These are phyloP conservation scores for Patellifolia procumbens DNA, from an alignment of 179 eudicot genomes.

Conservation along the genomic window DNA sequence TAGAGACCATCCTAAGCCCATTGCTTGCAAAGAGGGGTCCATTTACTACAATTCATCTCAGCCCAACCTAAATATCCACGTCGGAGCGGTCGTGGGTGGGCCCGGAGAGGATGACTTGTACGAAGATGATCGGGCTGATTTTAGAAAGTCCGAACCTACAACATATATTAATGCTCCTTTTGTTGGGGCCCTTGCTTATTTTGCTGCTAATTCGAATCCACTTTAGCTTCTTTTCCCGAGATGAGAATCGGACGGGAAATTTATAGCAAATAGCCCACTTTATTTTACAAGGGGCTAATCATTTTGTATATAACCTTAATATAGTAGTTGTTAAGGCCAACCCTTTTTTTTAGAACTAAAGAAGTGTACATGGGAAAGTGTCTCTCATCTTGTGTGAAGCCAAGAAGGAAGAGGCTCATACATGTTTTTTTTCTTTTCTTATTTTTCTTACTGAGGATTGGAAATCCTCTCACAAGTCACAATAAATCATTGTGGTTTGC, in stretches of 20 bases:
- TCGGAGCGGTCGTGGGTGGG: conserved; percentile 91
- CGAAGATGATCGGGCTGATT: conserved; percentile 72
- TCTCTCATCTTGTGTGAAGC: conserved; percentile 65
- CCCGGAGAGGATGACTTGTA: conserved; percentile 75
- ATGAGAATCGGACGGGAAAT: too few relatives aligned
- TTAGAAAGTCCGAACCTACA: conserved; percentile 81
- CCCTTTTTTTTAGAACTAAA: too few relatives aligned
- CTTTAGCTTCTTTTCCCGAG: too few relatives aligned
- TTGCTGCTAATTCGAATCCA: conserved; percentile 56
- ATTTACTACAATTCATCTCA: conserved; percentile 52
- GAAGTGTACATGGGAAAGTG: conserved; percentile 23
- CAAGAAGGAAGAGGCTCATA: conserved; percentile 53
- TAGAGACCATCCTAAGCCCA: conserved; percentile 52
- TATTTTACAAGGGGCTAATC: neutral
- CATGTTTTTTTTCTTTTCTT: neutral
- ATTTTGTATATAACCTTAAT: conserved; percentile 8
- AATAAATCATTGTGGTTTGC: conserved; percentile 20
- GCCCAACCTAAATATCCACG: conserved; percentile 71
- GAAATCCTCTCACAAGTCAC: conserved; percentile 16
- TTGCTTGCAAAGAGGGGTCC: conserved; percentile 80
- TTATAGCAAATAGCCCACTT: too few relatives aligned
- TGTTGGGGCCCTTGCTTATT: conserved; percentile 85
- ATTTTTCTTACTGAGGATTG: conserved; percentile 2
- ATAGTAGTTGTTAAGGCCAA: too few relatives aligned
- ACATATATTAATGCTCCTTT: conserved; percentile 94